These are phyloP conservation scores for Gossypium sturtianum DNA, from an alignment of 345 rosid genomes.

Conservation along the genomic window DNA sequence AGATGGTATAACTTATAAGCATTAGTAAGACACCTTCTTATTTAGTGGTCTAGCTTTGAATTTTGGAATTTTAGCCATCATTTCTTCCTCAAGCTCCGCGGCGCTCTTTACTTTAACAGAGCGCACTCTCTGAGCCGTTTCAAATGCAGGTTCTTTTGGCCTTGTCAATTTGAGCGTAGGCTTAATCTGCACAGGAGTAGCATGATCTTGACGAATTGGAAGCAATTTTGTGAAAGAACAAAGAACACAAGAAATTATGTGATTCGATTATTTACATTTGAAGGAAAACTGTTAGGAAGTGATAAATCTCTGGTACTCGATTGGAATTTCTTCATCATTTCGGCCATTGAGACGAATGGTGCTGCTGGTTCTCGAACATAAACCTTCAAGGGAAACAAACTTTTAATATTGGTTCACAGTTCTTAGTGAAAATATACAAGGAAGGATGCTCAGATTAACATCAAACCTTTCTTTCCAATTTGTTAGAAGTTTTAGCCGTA, in stretches of 20 bases:
- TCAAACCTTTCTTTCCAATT: slow-evolving; percentile 76
- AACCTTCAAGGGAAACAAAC: slow-evolving; percentile 27
- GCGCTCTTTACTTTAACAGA: slow-evolving; percentile 68
- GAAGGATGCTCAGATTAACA: slow-evolving; percentile 4
- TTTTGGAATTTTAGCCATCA: slow-evolving; percentile 94
- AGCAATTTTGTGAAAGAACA: slow-evolving; percentile 4
- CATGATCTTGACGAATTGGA: slow-evolving; percentile 15
- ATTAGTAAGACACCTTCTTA: slow-evolving; percentile 58
- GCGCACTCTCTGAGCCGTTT: slow-evolving; percentile 84
- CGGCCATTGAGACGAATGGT: slow-evolving; percentile 74
- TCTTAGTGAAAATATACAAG: neutral
- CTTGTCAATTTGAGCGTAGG: slow-evolving; percentile 66
- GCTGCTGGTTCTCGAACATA: slow-evolving; percentile 49
- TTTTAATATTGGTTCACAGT: neutral
- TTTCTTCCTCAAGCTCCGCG: slow-evolving; percentile 94
- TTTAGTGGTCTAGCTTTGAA: slow-evolving; percentile 93
- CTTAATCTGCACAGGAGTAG: slow-evolving; percentile 37
- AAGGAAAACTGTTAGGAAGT: slow-evolving; percentile 37
- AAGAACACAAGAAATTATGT: neutral
- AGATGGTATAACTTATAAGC: neutral
- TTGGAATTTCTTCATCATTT: slow-evolving; percentile 81
- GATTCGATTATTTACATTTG: slow-evolving; percentile 33
- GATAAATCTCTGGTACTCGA: slow-evolving; percentile 78
- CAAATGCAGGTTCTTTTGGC: slow-evolving; percentile 91
- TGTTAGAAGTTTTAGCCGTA: slow-evolving; percentile 33